phyloP scores from a whole-genome alignment of 2,329 filamentous ascomycete genomes.

The Pyrenochaeta sp. region DNA sequence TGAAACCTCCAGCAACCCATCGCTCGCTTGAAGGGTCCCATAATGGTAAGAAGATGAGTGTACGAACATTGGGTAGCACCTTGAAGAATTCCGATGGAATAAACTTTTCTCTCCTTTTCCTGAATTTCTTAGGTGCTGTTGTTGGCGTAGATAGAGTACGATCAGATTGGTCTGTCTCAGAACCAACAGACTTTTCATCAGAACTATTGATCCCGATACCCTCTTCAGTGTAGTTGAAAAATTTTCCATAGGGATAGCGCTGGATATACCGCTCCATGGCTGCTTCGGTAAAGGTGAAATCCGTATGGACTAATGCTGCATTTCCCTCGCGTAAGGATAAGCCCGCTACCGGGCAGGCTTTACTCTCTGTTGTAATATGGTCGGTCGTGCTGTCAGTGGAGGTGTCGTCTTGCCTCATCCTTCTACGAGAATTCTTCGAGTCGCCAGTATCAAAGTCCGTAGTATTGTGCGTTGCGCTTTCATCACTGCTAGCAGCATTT shows the following conservation, averaged over 20 bases:
- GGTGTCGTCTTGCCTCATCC: constrained; percentile 16
- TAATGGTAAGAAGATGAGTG: constrained; percentile 47
- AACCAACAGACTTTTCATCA: constrained; percentile 41
- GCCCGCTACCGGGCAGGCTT: constrained; percentile 35
- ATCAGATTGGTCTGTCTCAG: constrained; percentile 40
- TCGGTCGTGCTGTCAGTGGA: constrained; percentile 7
- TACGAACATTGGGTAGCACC: constrained; percentile 44
- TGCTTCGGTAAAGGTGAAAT: constrained; percentile 42
- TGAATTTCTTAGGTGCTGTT: constrained; percentile 15
- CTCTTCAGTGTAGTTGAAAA: constrained; percentile 46
- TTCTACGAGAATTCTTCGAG: constrained; percentile 28
- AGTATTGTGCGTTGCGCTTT: constrained; percentile 41
- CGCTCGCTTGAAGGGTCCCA: constrained; percentile 46
- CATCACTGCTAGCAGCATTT: constrained; percentile 30
- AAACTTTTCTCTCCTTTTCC: constrained; percentile 39
- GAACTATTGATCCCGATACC: constrained; percentile 42
- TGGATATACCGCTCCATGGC: constrained; percentile 46
- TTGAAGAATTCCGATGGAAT: constrained; percentile 43
- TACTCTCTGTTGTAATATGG: constrained; percentile 22
- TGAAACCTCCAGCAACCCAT: constrained; percentile 45
- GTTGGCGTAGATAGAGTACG: constrained; percentile 23
- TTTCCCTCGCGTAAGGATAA: constrained; percentile 30
- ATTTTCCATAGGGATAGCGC: constrained; percentile 44
- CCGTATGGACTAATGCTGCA: constrained; percentile 29
- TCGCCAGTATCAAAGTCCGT: constrained; percentile 41